Evolutionary conservation across 2,329 filamentous ascomycete genomes (phyloP).

Genomic region (Biscogniauxia mediterranea): DNA sequence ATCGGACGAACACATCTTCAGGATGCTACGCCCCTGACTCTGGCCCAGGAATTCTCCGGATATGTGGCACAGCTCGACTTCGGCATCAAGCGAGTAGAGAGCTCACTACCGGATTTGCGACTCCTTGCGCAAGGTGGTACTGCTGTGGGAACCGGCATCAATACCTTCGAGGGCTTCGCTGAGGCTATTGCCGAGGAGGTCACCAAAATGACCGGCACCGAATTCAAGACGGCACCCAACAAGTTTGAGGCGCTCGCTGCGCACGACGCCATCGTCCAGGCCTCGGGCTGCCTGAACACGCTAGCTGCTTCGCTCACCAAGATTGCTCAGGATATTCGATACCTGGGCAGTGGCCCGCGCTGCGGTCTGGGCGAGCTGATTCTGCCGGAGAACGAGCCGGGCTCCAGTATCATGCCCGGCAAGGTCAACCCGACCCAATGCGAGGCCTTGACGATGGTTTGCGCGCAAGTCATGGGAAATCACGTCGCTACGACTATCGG

Average conservation of each 20-base stretch:
- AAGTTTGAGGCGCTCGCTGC: slow-evolving; percentile 97
- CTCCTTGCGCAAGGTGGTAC: slow-evolving; percentile 93
- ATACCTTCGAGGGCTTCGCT: slow-evolving; percentile 95
- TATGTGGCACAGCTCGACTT: slow-evolving; percentile 94
- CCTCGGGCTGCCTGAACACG: slow-evolving; percentile 89
- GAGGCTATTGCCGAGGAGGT: slow-evolving; percentile 91
- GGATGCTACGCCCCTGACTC: slow-evolving; percentile 91
- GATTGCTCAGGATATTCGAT: slow-evolving; percentile 97
- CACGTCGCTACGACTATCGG: slow-evolving; percentile 89
- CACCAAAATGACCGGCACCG: slow-evolving; percentile 83
- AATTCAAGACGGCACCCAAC: slow-evolving; percentile 96
- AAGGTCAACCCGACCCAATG: slow-evolving; percentile 99
- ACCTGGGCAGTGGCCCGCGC: slow-evolving; percentile 91
- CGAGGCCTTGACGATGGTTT: slow-evolving; percentile 96
- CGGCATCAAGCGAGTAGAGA: slow-evolving; percentile 83
- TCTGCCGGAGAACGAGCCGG: slow-evolving; percentile 96
- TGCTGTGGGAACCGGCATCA: slow-evolving; percentile 94
- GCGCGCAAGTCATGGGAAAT: slow-evolving; percentile 97
- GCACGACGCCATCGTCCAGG: slow-evolving; percentile 94
- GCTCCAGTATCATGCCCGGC: slow-evolving; percentile 97
- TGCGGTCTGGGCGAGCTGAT: slow-evolving; percentile 92
- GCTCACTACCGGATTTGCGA: slow-evolving; percentile 77
- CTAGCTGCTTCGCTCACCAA: slow-evolving; percentile 90
- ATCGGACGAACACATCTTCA: slow-evolving; percentile 97
- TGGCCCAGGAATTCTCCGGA: slow-evolving; percentile 96